Percentiles rank a stretch among this genome's conserved stretches.
These are phyloP conservation scores for Solanum tacnaense DNA, from an alignment of 257 asterid species.

Conservation along the genomic window DNA sequence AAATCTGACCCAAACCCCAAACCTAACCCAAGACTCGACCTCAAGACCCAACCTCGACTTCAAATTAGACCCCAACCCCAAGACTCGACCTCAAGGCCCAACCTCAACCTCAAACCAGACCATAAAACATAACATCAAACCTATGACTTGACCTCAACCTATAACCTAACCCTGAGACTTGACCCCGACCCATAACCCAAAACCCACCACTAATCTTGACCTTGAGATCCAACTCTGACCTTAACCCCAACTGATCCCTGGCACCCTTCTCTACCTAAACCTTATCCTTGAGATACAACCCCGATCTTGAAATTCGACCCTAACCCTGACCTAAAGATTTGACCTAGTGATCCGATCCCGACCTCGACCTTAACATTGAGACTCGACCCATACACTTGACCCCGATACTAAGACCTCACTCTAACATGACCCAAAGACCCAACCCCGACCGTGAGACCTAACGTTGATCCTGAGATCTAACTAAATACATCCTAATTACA, in stretches of 20 bases:
- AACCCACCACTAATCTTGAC: neutral
- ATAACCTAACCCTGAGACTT: neutral
- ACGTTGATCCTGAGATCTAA: neutral
- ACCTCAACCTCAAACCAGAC: neutral
- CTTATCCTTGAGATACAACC: neutral
- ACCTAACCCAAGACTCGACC: neutral
- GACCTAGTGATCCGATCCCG: too few species aligned
- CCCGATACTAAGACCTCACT: too few species aligned
- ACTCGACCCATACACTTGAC: neutral
- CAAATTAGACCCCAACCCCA: neutral
- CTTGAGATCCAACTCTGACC: neutral
- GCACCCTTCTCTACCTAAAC: neutral
- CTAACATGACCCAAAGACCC: neutral
- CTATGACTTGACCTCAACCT: neutral
- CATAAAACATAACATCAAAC: neutral
- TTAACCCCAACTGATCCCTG: neutral
- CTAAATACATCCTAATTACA: neutral
- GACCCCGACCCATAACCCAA: neutral
- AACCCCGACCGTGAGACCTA: neutral
- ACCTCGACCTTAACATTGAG: neutral
- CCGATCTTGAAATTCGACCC: neutral
- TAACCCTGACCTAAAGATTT: neutral
- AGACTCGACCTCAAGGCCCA: neutral
- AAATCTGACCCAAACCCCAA: neutral
- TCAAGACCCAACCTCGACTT: neutral